Conservation (phyloP, 148 eudicot genomes). For the Silene latifolia region DNA sequence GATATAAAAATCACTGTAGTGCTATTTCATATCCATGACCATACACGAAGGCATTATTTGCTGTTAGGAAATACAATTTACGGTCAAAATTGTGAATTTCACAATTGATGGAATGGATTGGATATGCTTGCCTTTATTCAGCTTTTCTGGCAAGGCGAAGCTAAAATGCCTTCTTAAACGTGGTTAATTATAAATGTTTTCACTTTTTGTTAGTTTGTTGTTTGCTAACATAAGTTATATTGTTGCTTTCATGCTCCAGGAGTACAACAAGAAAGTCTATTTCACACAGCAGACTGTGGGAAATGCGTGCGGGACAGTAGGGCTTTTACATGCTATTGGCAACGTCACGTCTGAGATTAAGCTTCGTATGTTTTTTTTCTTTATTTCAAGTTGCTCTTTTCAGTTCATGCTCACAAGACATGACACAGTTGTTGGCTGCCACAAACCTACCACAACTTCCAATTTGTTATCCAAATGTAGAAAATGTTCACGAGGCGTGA, state of each 20-base stretch:
- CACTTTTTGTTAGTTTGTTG: not conserved
- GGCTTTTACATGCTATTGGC: constrained; percentile 94
- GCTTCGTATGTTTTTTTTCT: constrained; percentile 50
- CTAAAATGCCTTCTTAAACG: not conserved
- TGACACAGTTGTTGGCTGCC: not conserved
- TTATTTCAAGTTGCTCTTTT: not conserved
- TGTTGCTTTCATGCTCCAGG: constrained; percentile 40
- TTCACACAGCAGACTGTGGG: constrained; percentile 98
- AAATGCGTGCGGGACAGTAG: constrained; percentile 97
- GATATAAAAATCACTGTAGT: not conserved
- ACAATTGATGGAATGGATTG: not conserved
- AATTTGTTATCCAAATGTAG: no score
- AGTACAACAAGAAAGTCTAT: constrained; percentile 54
- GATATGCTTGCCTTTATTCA: not conserved
- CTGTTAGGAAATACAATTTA: not conserved
- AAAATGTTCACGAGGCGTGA: not conserved
- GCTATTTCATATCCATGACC: not conserved
- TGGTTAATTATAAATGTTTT: not conserved
- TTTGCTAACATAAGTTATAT: not conserved
- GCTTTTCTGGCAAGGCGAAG: not conserved
- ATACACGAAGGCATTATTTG: not conserved
- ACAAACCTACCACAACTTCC: not conserved
- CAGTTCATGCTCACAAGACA: not conserved
- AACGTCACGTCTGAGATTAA: constrained; percentile 82
- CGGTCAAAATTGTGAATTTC: not conserved